phyloP scores from a whole-genome alignment of 73 alveolate species.

The Loxodes magnus region DNA sequence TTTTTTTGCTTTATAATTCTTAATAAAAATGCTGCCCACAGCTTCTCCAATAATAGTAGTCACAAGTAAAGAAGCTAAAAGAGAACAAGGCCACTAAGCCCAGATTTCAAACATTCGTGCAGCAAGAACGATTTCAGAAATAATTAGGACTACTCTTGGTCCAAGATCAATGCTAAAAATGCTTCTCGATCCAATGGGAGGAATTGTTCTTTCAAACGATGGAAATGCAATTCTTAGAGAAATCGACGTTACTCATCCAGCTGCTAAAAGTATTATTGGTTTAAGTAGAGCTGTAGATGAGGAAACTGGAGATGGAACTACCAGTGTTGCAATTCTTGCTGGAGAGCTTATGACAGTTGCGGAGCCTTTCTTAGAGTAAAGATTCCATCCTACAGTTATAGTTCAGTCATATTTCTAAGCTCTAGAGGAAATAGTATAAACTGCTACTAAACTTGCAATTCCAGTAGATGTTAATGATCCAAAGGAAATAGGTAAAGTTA shows the following conservation, averaged over 20 bases:
- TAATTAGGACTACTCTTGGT: constrained; percentile 88
- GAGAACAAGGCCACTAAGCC: too few species aligned
- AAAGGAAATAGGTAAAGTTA: constrained; percentile 66
- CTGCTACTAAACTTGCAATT: constrained; percentile 50
- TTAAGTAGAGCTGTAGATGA: constrained; percentile 93
- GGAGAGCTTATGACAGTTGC: constrained; percentile 92
- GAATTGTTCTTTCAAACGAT: constrained; percentile 89
- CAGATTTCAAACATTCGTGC: too few species aligned
- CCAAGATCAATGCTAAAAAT: constrained; percentile 94
- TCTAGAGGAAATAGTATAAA: constrained; percentile 75
- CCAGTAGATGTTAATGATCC: constrained; percentile 58
- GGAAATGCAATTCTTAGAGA: constrained; percentile 95
- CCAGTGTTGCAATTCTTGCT: constrained; percentile 89
- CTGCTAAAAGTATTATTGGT: constrained; percentile 94
- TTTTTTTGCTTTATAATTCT: too few species aligned
- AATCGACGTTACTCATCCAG: constrained; percentile 92
- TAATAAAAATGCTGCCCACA: too few species aligned
- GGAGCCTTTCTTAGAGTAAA: constrained; percentile 73
- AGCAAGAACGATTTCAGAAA: too few species aligned
- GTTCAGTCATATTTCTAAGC: constrained; percentile 92
- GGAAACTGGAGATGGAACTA: constrained; percentile 94
- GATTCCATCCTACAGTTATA: constrained; percentile 88
- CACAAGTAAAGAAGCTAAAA: too few species aligned
- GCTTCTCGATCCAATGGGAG: constrained; percentile 88
- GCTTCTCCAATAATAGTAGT: too few species aligned